Evolutionary conservation across 1,284 basidiomycete genomes (phyloP).

Genomic region (Mrakiaceae sp.): DNA sequence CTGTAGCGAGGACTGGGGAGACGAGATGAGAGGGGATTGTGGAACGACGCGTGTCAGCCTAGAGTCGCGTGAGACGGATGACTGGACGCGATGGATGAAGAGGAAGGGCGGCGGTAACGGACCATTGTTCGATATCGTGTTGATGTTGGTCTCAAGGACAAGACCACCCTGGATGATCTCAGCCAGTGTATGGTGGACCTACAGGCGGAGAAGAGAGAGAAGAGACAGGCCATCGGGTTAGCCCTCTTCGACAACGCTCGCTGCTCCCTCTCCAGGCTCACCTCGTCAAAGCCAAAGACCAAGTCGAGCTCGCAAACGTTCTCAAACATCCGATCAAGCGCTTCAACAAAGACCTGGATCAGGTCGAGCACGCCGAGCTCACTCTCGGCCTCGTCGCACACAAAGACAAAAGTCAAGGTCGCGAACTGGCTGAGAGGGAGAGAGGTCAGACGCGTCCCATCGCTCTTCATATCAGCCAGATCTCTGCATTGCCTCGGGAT

Average conservation of each 20-base stretch:
- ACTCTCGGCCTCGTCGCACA: constrained; percentile 88
- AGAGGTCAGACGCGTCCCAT: constrained; percentile 1
- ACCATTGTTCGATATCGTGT: constrained; percentile 27
- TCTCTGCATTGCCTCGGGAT: too few species aligned
- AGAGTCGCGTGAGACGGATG: too few species aligned
- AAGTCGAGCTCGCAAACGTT: constrained; percentile 98
- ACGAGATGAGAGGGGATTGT: too few species aligned
- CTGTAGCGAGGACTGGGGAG: too few species aligned
- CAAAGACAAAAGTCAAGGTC: constrained; percentile 93
- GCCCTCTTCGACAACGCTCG: neutral
- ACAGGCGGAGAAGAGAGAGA: neutral
- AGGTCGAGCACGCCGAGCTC: constrained; percentile 92
- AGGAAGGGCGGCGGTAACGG: neutral
- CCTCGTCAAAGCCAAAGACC: constrained; percentile 98
- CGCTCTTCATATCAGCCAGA: too few species aligned
- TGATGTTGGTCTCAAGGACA: constrained; percentile 95
- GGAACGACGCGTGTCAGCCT: too few species aligned
- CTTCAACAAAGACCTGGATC: constrained; percentile 98
- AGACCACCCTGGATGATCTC: constrained; percentile 96
- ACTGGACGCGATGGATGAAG: too few species aligned
- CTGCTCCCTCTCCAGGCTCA: constrained; percentile 30
- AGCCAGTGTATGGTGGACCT: constrained; percentile 87
- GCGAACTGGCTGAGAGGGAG: constrained; percentile 50
- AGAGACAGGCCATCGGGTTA: neutral
- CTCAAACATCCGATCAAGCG: constrained; percentile 88